Evolutionary conservation across 371 early-diverging fungal genomes (phyloP).

Genomic region (Circinella minor): DNA sequence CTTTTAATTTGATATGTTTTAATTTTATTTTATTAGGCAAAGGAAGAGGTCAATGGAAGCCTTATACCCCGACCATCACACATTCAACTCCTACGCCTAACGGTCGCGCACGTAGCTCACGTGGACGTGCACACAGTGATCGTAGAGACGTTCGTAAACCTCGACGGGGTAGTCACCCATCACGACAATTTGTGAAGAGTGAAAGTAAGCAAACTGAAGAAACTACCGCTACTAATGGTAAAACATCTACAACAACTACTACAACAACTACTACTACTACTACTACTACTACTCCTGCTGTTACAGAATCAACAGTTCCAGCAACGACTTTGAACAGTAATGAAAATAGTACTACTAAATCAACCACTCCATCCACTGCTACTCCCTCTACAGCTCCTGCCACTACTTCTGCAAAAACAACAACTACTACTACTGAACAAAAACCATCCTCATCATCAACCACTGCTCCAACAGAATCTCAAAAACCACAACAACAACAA

Average conservation of each 20-base stretch:
- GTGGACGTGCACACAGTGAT: constrained; percentile 25
- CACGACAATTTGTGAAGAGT: constrained; percentile 15
- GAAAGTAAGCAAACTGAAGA: constrained; percentile 15
- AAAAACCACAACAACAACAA: not conserved
- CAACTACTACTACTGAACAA: constrained; percentile 13
- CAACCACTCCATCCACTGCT: constrained; percentile 1
- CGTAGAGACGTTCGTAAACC: constrained; percentile 20
- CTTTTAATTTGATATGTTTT: too few relatives aligned
- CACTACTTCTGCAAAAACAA: not conserved
- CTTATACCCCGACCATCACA: constrained; percentile 66
- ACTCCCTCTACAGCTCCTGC: constrained; percentile 12
- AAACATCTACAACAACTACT: not conserved
- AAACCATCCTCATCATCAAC: constrained; percentile 7
- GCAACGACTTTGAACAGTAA: not conserved
- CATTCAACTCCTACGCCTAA: constrained; percentile 55
- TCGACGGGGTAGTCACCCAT: constrained; percentile 26
- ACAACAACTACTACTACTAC: not conserved
- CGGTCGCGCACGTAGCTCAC: constrained; percentile 26
- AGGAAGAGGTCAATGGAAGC: constrained; percentile 65
- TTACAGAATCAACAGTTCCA: not conserved
- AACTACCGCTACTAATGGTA: not conserved
- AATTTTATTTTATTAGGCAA: constrained; percentile 35
- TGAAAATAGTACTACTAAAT: not conserved
- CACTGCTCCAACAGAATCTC: constrained; percentile 2
- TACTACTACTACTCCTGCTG: constrained; percentile 9